A percentile compares a stretch with the other conserved stretches of the same genome.
Evolutionary conservation across 371 early-diverging fungal species (phyloP).

Genomic region (Coemansia sp.): DNA sequence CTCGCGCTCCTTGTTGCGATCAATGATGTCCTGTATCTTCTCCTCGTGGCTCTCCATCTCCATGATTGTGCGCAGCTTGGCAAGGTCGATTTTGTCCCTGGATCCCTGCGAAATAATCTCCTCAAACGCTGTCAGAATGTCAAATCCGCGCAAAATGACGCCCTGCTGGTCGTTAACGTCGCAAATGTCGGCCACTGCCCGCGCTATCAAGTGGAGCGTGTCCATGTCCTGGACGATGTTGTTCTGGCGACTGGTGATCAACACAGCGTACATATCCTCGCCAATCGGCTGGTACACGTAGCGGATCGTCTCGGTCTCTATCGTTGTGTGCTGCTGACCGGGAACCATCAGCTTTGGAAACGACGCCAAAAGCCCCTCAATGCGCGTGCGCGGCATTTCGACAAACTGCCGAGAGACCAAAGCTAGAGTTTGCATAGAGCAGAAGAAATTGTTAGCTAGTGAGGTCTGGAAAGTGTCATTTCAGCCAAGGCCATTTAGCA

Average conservation of each 20-base stretch:
- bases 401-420: conserved; percentile 95
- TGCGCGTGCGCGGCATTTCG: conserved; percentile 94
- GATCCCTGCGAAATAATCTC: conserved; percentile 93
- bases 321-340: conserved; percentile 95
- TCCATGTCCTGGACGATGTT: conserved; percentile 90
- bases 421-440: conserved; percentile 71
- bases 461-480: neutral
- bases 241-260: conserved; percentile 86
- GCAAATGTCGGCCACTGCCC: conserved; percentile 88
- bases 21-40: conserved; percentile 93
- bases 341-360: conserved; percentile 93
- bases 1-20: conserved; percentile 94
- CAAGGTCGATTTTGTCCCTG: conserved; percentile 78
- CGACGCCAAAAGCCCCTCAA: conserved; percentile 92
- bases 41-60: conserved; percentile 98
- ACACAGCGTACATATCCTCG: conserved; percentile 89
- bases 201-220: conserved; percentile 90
- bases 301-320: conserved; percentile 95
- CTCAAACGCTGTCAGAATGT: conserved; percentile 91
- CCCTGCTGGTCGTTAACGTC: conserved; percentile 55
- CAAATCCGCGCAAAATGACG: conserved; percentile 72
- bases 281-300: conserved; percentile 94
- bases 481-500: no score
- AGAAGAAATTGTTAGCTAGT: neutral
- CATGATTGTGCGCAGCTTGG: conserved; percentile 86